Conservation (phyloP, 2,329 filamentous ascomycete genomes). For the Colletotrichum nymphaeae region DNA sequence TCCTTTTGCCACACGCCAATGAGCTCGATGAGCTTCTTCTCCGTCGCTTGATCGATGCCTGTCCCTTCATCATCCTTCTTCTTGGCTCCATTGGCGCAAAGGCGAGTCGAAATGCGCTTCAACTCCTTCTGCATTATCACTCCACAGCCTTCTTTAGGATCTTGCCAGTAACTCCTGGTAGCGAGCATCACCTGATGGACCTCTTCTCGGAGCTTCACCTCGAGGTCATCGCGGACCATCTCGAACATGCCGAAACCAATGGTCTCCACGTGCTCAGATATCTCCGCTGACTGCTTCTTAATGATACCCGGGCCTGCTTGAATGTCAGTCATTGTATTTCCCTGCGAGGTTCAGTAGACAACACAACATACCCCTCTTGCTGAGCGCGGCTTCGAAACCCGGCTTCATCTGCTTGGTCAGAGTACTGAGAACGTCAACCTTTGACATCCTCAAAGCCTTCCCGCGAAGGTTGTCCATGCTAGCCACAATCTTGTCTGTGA, state of each 20-base stretch:
- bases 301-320: conserved; percentile 16
- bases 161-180: neutral
- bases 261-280: neutral
- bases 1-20: neutral
- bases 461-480: neutral
- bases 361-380: neutral
- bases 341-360: too few species aligned
- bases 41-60: neutral
- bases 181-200: neutral
- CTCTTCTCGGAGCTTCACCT: neutral
- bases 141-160: neutral
- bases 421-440: neutral
- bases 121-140: neutral
- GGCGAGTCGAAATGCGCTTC: neutral
- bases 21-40: neutral
- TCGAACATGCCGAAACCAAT: neutral
- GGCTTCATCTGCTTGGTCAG: neutral
- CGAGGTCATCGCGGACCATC: neutral
- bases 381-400: conserved; percentile 8
- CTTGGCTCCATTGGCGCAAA: neutral
- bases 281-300: neutral
- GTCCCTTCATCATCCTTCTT: neutral
- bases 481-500: neutral
- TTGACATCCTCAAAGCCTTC: neutral
- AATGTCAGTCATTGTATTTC: neutral